These are phyloP conservation scores for Encephalitozoon romaleae DNA, from an alignment of 371 early-diverging fungal genomes.

Conservation along the genomic window DNA sequence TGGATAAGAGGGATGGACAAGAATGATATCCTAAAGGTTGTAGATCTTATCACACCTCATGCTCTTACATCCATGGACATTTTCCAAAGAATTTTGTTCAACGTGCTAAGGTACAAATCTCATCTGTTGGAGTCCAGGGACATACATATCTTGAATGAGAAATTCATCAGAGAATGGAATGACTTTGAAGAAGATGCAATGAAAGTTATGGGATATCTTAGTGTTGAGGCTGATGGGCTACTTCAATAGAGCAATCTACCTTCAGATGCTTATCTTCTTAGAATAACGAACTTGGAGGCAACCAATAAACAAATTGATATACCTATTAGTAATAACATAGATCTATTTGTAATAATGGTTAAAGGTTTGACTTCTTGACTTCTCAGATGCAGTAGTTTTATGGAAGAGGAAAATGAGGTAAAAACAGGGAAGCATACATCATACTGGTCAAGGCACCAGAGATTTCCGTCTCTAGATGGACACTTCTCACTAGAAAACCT, in stretches of 20 bases:
- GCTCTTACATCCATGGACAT: not conserved
- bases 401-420: not conserved
- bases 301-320: not conserved
- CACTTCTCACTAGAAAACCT: not conserved
- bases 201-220: constrained; percentile 7
- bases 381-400: not conserved
- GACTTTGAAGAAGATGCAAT: constrained; percentile 12
- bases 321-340: not conserved
- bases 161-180: not conserved
- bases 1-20: not conserved
- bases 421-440: not conserved
- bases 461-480: not conserved
- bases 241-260: not conserved
- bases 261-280: not conserved
- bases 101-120: not conserved
- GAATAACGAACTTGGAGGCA: not conserved
- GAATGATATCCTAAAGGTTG: not conserved
- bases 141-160: not conserved
- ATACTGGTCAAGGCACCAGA: not conserved
- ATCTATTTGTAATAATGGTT: not conserved
- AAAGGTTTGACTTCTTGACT: not conserved
- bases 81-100: constrained; percentile 4
- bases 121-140: not conserved
- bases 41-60: not conserved
- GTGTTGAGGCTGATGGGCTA: not conserved